Base-by-base conservation (phyloP, 1,139 yeast species). In the Scheffersomyces segobiensis region DNA sequence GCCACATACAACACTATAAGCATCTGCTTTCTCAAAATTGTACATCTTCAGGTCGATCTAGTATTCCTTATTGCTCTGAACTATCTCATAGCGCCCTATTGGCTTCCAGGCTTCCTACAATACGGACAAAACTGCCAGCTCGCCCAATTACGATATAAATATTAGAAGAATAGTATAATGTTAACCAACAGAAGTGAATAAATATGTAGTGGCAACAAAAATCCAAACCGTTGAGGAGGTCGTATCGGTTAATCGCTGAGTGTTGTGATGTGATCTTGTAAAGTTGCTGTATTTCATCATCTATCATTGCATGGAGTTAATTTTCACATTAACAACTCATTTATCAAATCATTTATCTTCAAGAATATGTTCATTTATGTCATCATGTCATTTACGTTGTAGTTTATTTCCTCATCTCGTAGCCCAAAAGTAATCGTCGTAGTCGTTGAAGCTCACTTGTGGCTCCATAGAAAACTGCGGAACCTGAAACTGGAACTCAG, bases 341-440 rank as follows among this genome's bases (percentile, higher is more conserved):
- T 32, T 14, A 32, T 32, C 17, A 32, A 32, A 4, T 32, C 42
- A 10, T 32, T 10, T 32, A 32, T 32, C 42, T 32, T 32, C 42
- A 32, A 32, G 17, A 12, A 32, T 32, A 10, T 32, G 42, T 32
- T 32, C 42, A 14, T 32, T 32, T 32, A 32, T 32, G 42, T 26
- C 39, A 26, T 26, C 39, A 26, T 26, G 39, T 32, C 42, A 32
- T 32, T 32, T 32, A 32, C 42, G 42, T 32, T 26, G 42, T 32
- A 24, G 17, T 32, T 32, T 17, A 32, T 32, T 32, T 12, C 42
- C 12, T 32, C 42, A 32, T 14, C 42, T 32, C 42, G 42, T 3
- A 8, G 42, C 68, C 73, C 73, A 72, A 59, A 69, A 69, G 59
- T 61, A 68, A 42, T 69, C 73, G 52, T 68, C 73, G 19, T 57